These are phyloP conservation scores for Melastoma candidum DNA, from an alignment of 441 rosid species.

Conservation along the genomic window DNA sequence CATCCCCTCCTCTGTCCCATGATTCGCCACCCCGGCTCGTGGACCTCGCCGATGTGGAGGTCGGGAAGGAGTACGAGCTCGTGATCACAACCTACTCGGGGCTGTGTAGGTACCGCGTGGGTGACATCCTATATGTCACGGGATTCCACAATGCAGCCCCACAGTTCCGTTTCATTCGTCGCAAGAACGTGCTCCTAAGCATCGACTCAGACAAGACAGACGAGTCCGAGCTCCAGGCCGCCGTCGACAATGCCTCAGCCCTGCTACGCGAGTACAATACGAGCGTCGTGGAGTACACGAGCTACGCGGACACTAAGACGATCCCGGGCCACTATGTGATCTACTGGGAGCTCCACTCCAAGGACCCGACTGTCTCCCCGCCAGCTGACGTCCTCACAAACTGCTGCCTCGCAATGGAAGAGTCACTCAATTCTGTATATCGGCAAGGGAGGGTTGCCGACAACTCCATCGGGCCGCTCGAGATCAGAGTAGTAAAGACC, in stretches of 20 bases:
- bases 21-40: conserved; percentile 33
- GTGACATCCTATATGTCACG: conserved; percentile 52
- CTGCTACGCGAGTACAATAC: conserved; percentile 36
- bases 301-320: conserved; percentile 41
- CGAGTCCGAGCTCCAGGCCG: conserved; percentile 58
- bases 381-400: neutral
- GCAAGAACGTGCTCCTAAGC: conserved; percentile 59
- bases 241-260: conserved; percentile 39
- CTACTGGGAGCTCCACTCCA: conserved; percentile 17
- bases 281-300: conserved; percentile 52
- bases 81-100: conserved; percentile 56
- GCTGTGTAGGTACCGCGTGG: conserved; percentile 48
- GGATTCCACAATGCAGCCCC: conserved; percentile 52
- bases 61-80: conserved; percentile 53
- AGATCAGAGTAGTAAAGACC: conserved; percentile 2
- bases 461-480: conserved; percentile 3
- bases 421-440: conserved; percentile 8
- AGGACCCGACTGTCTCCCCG: neutral
- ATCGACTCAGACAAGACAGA: conserved; percentile 58
- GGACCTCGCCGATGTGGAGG: conserved; percentile 42
- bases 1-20: conserved; percentile 17
- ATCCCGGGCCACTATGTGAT: conserved; percentile 62
- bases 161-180: conserved; percentile 41
- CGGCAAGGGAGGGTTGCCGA: conserved; percentile 6
- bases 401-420: conserved; percentile 8